Evolutionary conservation across 2,329 filamentous ascomycete genomes (phyloP), one percentile per base, ranked within the genome.

Genomic region (Claviceps maximensis): DNA sequence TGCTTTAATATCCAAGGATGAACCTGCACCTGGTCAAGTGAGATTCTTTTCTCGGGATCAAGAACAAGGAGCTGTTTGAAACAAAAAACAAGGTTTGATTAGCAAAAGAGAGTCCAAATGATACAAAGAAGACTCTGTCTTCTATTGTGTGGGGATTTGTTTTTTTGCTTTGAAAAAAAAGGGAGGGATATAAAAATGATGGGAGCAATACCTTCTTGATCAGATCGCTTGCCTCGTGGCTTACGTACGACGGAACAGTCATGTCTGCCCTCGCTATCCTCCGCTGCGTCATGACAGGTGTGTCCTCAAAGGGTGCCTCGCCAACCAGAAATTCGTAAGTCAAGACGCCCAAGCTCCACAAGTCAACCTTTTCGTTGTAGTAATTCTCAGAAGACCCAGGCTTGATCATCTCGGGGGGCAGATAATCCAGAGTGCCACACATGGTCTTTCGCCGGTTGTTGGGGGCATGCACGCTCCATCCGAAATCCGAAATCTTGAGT

Each of bases 1-100:
- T 97, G 88, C 75, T 96, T 97, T 60, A 96, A 68, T 62, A 98
- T 95, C 93, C 93, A 98, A 19, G 93, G 91, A 67, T 97, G 93
- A 51, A 78, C 77, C 68, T 91, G 84, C 40, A 97, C 86, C 55
- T 95, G 84, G 17, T 95, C 89, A 12, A 98, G 79, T 3, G 89
- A 80, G 61, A 98, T 87, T 58, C 93, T 79, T 76, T 95, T 95
- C 63, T 95, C 89, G 0, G 93, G 93, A 64, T 97, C 89, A 53
- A 97, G 78, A 21, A 96, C 89, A 45, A 98, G 80, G 41, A 95
- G 74, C 87, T 87, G 68, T 48, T 47, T 19, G n/a, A 33, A 21
- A 17, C 21, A n/a, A 9, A 17, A n/a, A 38, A n/a, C 15, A n/a
- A 17, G 4, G 13, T 5, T n/a, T 47, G 54, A 58, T 67, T 54